These are phyloP conservation scores for Dendrobium nobile DNA, from an alignment of 106 monocot species.

Conservation along the genomic window DNA sequence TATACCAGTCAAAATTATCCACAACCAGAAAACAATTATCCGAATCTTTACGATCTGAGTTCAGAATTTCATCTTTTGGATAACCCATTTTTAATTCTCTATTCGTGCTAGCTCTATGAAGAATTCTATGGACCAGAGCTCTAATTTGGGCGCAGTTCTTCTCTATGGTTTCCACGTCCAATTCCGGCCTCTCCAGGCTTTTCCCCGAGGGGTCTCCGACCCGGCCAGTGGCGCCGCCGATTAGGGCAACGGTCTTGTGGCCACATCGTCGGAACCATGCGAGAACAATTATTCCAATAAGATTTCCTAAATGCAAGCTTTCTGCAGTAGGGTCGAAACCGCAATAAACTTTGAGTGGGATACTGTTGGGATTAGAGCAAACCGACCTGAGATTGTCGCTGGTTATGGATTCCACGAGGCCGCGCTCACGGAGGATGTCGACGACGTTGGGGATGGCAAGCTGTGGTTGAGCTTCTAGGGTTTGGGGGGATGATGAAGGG, in stretches of 20 bases:
- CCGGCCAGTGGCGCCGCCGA: slow-evolving; percentile 87
- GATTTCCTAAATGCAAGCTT: slow-evolving; percentile 88
- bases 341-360: slow-evolving; percentile 63
- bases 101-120: slow-evolving; percentile 4
- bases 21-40: slow-evolving; percentile 33
- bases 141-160: slow-evolving; percentile 48
- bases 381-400: slow-evolving; percentile 44
- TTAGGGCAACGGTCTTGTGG: slow-evolving; percentile 56
- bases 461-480: background rate
- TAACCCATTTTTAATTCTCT: background rate
- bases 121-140: slow-evolving; percentile 29
- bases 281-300: slow-evolving; percentile 75
- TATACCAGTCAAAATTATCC: slow-evolving; percentile 93
- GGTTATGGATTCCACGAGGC: slow-evolving; percentile 74
- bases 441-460: slow-evolving; percentile 38
- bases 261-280: slow-evolving; percentile 82
- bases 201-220: slow-evolving; percentile 93
- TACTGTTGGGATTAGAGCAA: slow-evolving; percentile 11
- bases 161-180: slow-evolving; percentile 47
- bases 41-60: background rate
- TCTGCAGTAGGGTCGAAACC: slow-evolving; percentile 97
- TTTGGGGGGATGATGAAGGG: slow-evolving; percentile 4
- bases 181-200: slow-evolving; percentile 68
- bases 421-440: slow-evolving; percentile 62
- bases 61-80: slow-evolving; percentile 19